Base-by-base conservation (phyloP, 2,329 filamentous ascomycete genomes). In the Biscogniauxia sp. region DNA sequence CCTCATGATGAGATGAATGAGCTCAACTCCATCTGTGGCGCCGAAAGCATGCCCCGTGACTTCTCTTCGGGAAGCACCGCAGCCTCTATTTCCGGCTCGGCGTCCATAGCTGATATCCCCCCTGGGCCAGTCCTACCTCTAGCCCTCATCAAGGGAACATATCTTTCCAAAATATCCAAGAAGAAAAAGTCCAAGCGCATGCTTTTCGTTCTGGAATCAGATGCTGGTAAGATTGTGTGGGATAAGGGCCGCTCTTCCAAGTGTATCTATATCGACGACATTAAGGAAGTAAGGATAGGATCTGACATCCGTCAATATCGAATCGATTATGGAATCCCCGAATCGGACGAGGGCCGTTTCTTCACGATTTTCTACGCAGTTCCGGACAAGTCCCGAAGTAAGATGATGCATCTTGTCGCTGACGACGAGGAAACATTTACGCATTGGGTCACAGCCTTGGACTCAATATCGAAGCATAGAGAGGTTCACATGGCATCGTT, bases 211-310 rank as follows among this genome's bases (percentile, higher is more conserved):
- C 86, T 98, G 23, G 92, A 98, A 69, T 83, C 90, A 23, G 90
- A 94, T 70, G 85, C 90, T 1, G 93, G 91, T 62, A 95, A 93
- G 75, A 91, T 99, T 23, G 90, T 84, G 25, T 98, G 94, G 94
- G 91, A 96, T 74, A 84, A 87, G 53, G 86, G 84, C 8, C 88
- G 91, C 41, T 88, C 90, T 0, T 85, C 87, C 23, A 98, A 97
- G 74, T 88, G 87, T 57, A 90, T 99, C 65, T 96, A 96, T 74
- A 91, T 99, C 64, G 95, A 99, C 70, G 93, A 98, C 73, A 94
- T 99, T 70, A 90, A 91, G 70, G 93, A 97, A 71, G 93, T 98
- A 54, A 88, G 93, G 64, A 87, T 88, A 37, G 93, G 92, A 19
- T 84, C 85, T 13, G 92, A 98, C 72, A 92, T 94, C 19, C 87